Evolutionary conservation across 768 basidiomycete species (phyloP), one percentile per base, ranked within the genome.

Genomic region (Suillus lakei): DNA sequence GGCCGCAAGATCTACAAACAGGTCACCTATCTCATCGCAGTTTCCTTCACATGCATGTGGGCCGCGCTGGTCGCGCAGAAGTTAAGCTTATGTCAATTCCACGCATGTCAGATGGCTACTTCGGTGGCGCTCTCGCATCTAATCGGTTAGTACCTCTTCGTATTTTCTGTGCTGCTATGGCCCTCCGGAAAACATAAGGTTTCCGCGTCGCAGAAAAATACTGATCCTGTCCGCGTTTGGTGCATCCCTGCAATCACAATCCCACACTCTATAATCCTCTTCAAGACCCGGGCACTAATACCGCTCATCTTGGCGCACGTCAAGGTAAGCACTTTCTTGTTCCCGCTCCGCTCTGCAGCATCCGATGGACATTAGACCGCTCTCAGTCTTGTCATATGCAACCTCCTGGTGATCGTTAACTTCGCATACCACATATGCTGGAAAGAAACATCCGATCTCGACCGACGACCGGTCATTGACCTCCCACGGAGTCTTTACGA

Each of bases 381-480:
- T 21, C 32, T 44, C 9, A 44, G 60, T 16, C 61, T 62, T 5
- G 12, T 51, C 34, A 34, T 62, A 13, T 53, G 61, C 39, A 62
- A 62, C 46, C 46, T 62, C 36, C 9, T 36, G 43, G 61, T 53
- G 18, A 34, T 62, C 30, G 30, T 62, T 34, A 62, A 30, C 23
- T 53, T 48, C 32, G 28, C 34, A 41, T 62, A 62, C 44, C 28
- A 30, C 28, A 48, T 34, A 18, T 34, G 12, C 23, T 26, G 12
- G 48, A 50, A 50, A 23, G 48, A 50, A 44, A 26, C 48, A 26
- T 50, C 26, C 23, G 48, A 50, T 26, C 48, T 50, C n/a, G 12
- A 46, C n/a, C n/a, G 5, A 12, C n/a, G 12, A 46, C n/a, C n/a
- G 5, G 23, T 2, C 48, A 15, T 50, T 26, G 23, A 26, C 13